Evolutionary conservation across 768 basidiomycete species (phyloP).

Genomic region (Lentinula lateritia): DNA sequence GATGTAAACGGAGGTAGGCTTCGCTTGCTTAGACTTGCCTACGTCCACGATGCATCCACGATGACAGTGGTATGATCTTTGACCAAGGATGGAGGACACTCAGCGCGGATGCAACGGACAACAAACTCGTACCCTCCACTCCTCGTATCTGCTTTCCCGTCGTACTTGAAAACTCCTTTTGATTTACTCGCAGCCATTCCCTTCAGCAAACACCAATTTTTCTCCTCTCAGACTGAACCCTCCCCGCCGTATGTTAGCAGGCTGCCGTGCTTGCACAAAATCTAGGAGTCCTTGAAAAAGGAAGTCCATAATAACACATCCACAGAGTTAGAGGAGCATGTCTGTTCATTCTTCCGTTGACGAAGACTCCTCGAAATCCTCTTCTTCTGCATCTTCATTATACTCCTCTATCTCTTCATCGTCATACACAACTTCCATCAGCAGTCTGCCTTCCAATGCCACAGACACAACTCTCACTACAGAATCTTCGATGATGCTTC

Average conservation of each 20-base stretch:
- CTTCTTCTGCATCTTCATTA: background rate
- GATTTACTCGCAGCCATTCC: background rate
- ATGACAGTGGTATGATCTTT: background rate
- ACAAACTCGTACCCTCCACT: background rate
- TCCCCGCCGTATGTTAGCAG: background rate
- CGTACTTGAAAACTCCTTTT: background rate
- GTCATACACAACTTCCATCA: slow-evolving; percentile 1
- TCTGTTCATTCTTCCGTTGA: background rate
- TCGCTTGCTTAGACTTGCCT: background rate
- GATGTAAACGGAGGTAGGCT: background rate
- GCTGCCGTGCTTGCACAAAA: background rate
- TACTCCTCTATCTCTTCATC: background rate
- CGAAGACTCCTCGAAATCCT: background rate
- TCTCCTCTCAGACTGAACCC: background rate
- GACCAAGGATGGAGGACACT: background rate
- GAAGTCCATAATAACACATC: background rate
- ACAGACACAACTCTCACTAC: slow-evolving; percentile 1
- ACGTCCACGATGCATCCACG: background rate
- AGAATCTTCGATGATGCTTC: slow-evolving; percentile 6
- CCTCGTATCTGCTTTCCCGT: background rate
- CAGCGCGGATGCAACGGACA: background rate
- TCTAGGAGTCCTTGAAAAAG: background rate
- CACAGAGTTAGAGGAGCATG: background rate
- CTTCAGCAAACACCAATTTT: background rate
- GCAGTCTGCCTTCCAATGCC: background rate